A percentile compares a stretch with the other conserved stretches of the same genome.
These are phyloP conservation scores for Wickerhamiella dianesei DNA, from an alignment of 805 yeast genomes.

Conservation along the genomic window DNA sequence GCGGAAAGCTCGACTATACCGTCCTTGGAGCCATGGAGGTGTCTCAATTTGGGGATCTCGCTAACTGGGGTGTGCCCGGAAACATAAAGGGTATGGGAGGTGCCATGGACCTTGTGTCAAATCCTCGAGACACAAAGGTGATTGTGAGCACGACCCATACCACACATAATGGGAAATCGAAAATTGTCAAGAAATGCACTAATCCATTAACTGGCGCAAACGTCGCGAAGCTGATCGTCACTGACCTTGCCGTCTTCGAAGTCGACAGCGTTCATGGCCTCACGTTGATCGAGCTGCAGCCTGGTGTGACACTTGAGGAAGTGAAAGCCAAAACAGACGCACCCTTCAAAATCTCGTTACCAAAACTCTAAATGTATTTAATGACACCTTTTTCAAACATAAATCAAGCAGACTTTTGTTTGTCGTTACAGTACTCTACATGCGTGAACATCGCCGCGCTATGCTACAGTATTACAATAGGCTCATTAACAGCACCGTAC, in stretches of 20 bases:
- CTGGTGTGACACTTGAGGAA: constrained; percentile 31
- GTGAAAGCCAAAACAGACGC: constrained; percentile 31
- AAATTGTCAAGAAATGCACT: constrained; percentile 32
- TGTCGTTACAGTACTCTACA: too few species aligned
- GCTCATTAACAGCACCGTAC: too few species aligned
- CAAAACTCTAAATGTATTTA: constrained; percentile 4
- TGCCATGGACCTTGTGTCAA: constrained; percentile 40
- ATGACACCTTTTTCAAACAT: too few species aligned
- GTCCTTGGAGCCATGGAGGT: constrained; percentile 40
- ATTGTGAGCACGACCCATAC: constrained; percentile 37
- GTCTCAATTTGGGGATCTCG: constrained; percentile 35
- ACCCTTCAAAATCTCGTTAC: constrained; percentile 25
- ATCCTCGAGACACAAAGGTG: constrained; percentile 33
- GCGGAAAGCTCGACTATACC: constrained; percentile 33
- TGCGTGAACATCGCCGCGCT: too few species aligned
- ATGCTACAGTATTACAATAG: too few species aligned
- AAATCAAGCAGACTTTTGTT: too few species aligned
- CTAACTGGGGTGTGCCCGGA: constrained; percentile 42
- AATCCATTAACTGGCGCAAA: constrained; percentile 37
- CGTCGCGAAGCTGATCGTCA: constrained; percentile 35
- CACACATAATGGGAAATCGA: constrained; percentile 35
- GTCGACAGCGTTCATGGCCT: constrained; percentile 29
- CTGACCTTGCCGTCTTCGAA: constrained; percentile 36
- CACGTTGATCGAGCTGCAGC: constrained; percentile 31
- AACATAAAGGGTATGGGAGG: constrained; percentile 42